phyloP scores from a whole-genome alignment of 2,329 filamentous ascomycete genomes.

The Scedosporium dehoogii region DNA sequence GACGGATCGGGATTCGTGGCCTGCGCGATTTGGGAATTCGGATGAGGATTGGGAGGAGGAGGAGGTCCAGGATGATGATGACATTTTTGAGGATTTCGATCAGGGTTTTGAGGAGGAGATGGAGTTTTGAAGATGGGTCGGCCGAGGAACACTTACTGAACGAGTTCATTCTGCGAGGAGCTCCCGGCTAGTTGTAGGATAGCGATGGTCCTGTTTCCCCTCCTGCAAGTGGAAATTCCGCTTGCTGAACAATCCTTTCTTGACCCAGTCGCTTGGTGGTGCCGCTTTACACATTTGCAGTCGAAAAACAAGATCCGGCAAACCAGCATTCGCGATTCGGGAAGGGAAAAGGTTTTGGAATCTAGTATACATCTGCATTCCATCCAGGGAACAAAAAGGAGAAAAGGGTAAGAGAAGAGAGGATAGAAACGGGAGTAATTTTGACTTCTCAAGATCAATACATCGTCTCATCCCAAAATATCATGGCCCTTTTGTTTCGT shows the following conservation, averaged over 20 bases:
- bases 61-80: neutral
- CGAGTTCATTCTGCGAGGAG: too few species aligned
- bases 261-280: too few species aligned
- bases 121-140: neutral
- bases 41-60: neutral
- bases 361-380: neutral
- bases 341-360: neutral
- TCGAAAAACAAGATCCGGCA: too few species aligned
- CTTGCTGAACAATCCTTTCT: too few species aligned
- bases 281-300: too few species aligned
- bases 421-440: neutral
- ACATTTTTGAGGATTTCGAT: neutral
- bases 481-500: neutral
- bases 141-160: too few species aligned
- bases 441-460: constrained; percentile 6
- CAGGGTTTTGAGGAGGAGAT: neutral
- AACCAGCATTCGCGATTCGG: neutral
- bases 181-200: too few species aligned
- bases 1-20: neutral
- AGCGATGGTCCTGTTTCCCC: too few species aligned
- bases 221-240: too few species aligned
- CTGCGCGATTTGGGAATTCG: too few species aligned
- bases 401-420: constrained; percentile 1
- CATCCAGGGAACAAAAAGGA: neutral
- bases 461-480: neutral